Percentiles rank a stretch among this genome's conserved stretches.
Conservation (phyloP, 345 rosid species). For the Erodium maritimum region DNA sequence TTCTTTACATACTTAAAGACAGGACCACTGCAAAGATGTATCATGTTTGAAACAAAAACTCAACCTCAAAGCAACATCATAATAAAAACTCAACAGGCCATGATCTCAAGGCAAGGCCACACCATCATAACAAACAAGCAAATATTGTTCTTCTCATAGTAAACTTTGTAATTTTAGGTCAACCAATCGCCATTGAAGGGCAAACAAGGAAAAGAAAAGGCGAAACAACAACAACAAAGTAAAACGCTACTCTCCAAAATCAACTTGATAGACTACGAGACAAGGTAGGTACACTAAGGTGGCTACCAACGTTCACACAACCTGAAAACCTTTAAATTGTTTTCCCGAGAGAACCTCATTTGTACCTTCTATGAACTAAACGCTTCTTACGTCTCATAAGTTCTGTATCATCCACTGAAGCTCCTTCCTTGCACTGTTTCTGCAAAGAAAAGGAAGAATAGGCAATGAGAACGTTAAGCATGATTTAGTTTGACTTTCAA, state of each 20-base stretch:
- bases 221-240: too few species aligned
- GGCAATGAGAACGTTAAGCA: too few species aligned
- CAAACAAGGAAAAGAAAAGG: too few species aligned
- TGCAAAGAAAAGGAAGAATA: constrained; percentile 12
- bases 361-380: constrained; percentile 9
- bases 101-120: too few species aligned
- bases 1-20: too few species aligned
- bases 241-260: not conserved
- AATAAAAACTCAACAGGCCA: too few species aligned
- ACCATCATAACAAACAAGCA: too few species aligned
- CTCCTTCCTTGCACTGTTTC: constrained; percentile 8
- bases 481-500: not conserved
- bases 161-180: not conserved
- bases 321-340: not conserved
- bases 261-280: not conserved
- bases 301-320: not conserved
- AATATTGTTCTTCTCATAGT: not conserved
- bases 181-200: not conserved
- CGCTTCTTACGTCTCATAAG: constrained; percentile 3
- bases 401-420: constrained; percentile 4
- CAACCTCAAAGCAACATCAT: too few species aligned
- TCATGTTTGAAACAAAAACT: too few species aligned
- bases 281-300: not conserved
- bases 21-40: too few species aligned
- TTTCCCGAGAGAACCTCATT: constrained; percentile 6